Evolutionary conservation across 441 rosid genomes (phyloP).

Genomic region (Sinapis alba): DNA sequence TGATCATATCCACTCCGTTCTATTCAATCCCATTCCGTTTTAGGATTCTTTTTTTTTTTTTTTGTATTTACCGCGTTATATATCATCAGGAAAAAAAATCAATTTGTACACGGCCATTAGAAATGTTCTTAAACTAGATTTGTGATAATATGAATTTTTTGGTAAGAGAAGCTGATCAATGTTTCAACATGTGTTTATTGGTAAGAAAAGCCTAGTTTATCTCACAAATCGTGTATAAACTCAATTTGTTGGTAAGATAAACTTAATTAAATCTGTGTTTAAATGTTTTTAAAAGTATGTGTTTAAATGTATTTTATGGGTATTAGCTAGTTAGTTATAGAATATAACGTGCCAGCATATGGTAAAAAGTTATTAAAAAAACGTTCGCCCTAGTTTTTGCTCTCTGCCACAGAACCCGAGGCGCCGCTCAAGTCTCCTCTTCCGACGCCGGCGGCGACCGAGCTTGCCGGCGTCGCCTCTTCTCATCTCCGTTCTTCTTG

Average conservation of each 20-base stretch:
- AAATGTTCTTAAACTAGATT: background rate
- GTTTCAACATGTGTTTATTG: background rate
- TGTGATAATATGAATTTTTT: background rate
- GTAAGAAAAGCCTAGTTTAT: background rate
- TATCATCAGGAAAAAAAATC: background rate
- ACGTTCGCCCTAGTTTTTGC: no score
- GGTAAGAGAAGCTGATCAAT: background rate
- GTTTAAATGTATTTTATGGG: background rate
- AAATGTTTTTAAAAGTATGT: background rate
- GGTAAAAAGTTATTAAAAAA: no score
- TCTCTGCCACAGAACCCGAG: no score
- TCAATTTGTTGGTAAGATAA: background rate
- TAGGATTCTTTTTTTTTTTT: background rate
- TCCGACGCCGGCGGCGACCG: no score
- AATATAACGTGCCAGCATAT: background rate
- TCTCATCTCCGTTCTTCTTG: no score
- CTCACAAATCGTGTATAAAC: background rate
- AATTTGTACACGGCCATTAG: background rate
- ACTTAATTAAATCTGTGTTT: background rate
- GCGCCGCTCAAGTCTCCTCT: no score
- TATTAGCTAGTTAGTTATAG: no score
- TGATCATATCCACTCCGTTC: constrained; percentile 13
- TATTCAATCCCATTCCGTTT: constrained; percentile 9
- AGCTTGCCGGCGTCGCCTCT: no score
- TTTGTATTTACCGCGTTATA: background rate